Conservation (phyloP, 2,329 filamentous ascomycete species). For the Aspergillus sp. region DNA sequence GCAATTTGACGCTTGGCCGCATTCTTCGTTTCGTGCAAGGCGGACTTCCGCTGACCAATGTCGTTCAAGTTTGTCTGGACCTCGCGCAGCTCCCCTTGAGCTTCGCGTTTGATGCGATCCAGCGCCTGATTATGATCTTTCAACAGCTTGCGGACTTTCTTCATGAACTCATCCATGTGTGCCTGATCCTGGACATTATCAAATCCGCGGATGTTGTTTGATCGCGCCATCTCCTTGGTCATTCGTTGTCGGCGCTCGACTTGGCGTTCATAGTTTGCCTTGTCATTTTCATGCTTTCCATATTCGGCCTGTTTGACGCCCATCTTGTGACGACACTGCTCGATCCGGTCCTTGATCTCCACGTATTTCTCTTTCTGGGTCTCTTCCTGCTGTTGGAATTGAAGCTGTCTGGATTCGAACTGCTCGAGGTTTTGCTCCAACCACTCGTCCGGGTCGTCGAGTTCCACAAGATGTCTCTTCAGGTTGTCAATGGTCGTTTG, state of each 20-base stretch:
- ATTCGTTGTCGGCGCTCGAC: conserved; percentile 68
- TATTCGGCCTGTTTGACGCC: conserved; percentile 44
- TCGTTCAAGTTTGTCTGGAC: conserved; percentile 71
- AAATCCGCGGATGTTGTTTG: conserved; percentile 79
- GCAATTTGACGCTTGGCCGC: conserved; percentile 70
- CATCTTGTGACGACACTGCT: conserved; percentile 43
- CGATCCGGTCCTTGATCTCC: conserved; percentile 57
- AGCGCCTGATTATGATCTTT: conserved; percentile 77
- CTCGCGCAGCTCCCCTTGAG: conserved; percentile 69
- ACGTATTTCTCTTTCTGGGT: conserved; percentile 64
- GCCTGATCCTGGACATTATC: conserved; percentile 74
- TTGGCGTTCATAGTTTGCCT: conserved; percentile 81
- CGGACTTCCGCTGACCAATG: conserved; percentile 71
- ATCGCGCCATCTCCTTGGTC: conserved; percentile 73
- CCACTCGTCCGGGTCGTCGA: conserved; percentile 74
- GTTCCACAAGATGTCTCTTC: conserved; percentile 69
- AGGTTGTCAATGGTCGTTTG: conserved; percentile 70
- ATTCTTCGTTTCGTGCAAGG: conserved; percentile 70
- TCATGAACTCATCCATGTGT: conserved; percentile 73
- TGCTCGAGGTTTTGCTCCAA: conserved; percentile 70
- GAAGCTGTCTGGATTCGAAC: conserved; percentile 72
- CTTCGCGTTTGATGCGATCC: conserved; percentile 71
- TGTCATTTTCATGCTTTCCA: conserved; percentile 81
- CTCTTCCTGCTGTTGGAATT: conserved; percentile 64
- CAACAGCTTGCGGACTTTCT: conserved; percentile 70